These are phyloP conservation scores for Blastocystis sp. DNA, from an alignment of 352 stramenopile genomes.

Conservation along the genomic window DNA sequence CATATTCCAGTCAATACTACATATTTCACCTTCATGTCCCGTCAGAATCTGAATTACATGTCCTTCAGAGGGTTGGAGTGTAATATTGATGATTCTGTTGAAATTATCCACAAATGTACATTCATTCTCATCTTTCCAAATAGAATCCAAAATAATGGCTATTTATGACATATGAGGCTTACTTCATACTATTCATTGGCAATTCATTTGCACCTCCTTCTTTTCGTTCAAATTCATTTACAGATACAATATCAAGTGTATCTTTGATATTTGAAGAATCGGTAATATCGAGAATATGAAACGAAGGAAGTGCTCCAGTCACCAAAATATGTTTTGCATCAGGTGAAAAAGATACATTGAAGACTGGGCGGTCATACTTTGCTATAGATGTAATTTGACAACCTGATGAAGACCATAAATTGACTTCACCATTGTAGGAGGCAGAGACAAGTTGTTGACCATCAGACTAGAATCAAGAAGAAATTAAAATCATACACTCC, in stretches of 20 bases:
- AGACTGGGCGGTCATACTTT: not conserved
- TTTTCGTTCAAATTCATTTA: not conserved
- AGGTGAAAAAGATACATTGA: constrained; percentile 15
- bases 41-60: not conserved
- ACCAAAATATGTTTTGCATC: not conserved
- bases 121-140: not conserved
- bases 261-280: not conserved
- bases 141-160: constrained; percentile 33
- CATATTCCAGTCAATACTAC: not conserved
- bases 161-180: not conserved
- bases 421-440: constrained; percentile 58
- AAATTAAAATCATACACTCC: constrained; percentile 1
- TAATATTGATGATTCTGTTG: constrained; percentile 8
- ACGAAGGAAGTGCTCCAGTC: constrained; percentile 14
- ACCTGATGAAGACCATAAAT: constrained; percentile 21
- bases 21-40: constrained; percentile 36
- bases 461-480: not conserved
- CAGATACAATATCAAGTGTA: not conserved
- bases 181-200: not conserved
- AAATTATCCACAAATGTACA: constrained; percentile 53
- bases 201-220: not conserved
- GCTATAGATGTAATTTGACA: not conserved
- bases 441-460: not conserved
- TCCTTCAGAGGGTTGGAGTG: not conserved
- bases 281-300: not conserved